Evolutionary conservation across 192 early-diverging fungal species (phyloP).

Genomic region (Thamnidium elegans): DNA sequence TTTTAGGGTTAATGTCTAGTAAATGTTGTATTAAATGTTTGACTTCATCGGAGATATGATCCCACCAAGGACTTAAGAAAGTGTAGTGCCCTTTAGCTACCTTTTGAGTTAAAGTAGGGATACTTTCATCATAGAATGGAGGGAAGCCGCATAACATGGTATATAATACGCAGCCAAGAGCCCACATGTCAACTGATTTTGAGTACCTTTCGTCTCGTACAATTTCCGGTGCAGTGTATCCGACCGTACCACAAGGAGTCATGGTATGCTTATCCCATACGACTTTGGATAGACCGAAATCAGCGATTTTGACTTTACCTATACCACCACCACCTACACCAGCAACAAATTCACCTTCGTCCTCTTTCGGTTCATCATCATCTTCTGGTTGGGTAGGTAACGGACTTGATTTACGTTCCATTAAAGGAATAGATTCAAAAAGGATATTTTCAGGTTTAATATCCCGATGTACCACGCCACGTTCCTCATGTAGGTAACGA

Average conservation of each 20-base stretch:
- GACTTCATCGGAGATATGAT: slow-evolving; percentile 69
- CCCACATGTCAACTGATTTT: slow-evolving; percentile 84
- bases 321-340: slow-evolving; percentile 82
- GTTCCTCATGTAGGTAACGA: slow-evolving; percentile 79
- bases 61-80: slow-evolving; percentile 92
- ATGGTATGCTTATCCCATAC: slow-evolving; percentile 80
- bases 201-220: slow-evolving; percentile 78
- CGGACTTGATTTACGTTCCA: slow-evolving; percentile 24
- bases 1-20: slow-evolving; percentile 65
- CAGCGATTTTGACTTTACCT: slow-evolving; percentile 82
- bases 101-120: slow-evolving; percentile 75
- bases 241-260: slow-evolving; percentile 91
- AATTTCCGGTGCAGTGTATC: slow-evolving; percentile 93
- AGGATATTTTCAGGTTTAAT: slow-evolving; percentile 93
- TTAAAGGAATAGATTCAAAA: slow-evolving; percentile 69
- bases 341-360: slow-evolving; percentile 70
- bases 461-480: slow-evolving; percentile 81
- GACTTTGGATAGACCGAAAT: slow-evolving; percentile 88
- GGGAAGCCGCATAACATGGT: slow-evolving; percentile 79
- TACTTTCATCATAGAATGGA: slow-evolving; percentile 80
- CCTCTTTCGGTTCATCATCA: slow-evolving; percentile 69
- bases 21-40: slow-evolving; percentile 70
- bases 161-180: slow-evolving; percentile 81
- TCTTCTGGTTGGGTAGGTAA: slow-evolving; percentile 38
- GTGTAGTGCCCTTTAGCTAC: slow-evolving; percentile 81